Percentiles rank a stretch among this genome's conserved stretches.
Evolutionary conservation across 305 asterid species (phyloP).

Genomic region (Fraxinus ornus): DNA sequence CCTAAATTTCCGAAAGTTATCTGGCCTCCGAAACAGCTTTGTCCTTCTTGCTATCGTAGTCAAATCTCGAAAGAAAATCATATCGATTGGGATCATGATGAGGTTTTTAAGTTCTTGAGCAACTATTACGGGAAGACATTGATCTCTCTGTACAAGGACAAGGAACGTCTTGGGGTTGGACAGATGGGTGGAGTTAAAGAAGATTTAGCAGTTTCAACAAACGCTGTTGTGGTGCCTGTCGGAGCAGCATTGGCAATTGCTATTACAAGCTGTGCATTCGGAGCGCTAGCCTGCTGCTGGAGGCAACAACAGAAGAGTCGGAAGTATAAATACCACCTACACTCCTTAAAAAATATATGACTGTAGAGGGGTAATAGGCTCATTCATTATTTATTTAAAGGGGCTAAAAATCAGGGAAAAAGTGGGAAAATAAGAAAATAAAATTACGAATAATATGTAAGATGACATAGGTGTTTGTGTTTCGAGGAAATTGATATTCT

Average conservation of each 20-base stretch:
- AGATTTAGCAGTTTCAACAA: slow-evolving; percentile 47
- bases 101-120: slow-evolving; percentile 58
- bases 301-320: slow-evolving; percentile 83
- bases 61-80: slow-evolving; percentile 22
- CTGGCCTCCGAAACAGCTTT: slow-evolving; percentile 77
- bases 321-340: slow-evolving; percentile 75
- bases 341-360: slow-evolving; percentile 73
- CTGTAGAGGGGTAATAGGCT: slow-evolving; percentile 26
- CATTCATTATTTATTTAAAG: slow-evolving; percentile 11
- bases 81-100: slow-evolving; percentile 50
- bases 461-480: slow-evolving; percentile 27
- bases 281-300: slow-evolving; percentile 91
- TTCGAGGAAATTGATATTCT: slow-evolving; percentile 45
- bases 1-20: slow-evolving; percentile 64
- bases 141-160: slow-evolving; percentile 48
- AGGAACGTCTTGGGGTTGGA: slow-evolving; percentile 40
- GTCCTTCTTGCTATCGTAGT: slow-evolving; percentile 61
- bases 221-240: slow-evolving; percentile 70
- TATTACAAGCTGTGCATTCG: slow-evolving; percentile 90
- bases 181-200: slow-evolving; percentile 21
- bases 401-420: not conserved
- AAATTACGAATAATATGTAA: slow-evolving; percentile 5
- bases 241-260: slow-evolving; percentile 93
- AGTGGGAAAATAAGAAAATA: slow-evolving; percentile 3
- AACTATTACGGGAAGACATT: slow-evolving; percentile 62